These are phyloP conservation scores for Aspergillus hortae DNA, from an alignment of 2,329 filamentous ascomycete genomes.

Conservation along the genomic window DNA sequence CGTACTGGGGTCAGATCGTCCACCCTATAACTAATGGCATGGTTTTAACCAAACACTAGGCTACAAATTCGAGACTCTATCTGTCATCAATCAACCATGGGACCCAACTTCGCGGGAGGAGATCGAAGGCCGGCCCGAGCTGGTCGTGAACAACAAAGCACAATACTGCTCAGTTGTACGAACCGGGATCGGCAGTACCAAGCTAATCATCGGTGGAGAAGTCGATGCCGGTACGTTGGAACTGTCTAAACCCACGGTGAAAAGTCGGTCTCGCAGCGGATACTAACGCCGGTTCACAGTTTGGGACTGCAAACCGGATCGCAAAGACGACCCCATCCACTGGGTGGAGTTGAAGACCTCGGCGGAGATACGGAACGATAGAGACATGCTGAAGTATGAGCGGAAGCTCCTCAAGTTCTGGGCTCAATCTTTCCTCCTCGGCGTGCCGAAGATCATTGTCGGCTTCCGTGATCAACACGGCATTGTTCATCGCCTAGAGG, in stretches of 20 bases:
- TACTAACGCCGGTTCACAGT: conserved; percentile 46
- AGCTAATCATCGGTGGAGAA: conserved; percentile 82
- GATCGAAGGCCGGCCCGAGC: conserved; percentile 71
- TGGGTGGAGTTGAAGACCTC: conserved; percentile 96
- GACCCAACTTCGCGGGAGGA: conserved; percentile 66
- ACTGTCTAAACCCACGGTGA: no score
- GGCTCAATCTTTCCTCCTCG: conserved; percentile 92
- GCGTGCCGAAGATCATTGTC: conserved; percentile 86
- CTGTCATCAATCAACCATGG: conserved; percentile 72
- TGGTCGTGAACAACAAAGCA: conserved; percentile 79
- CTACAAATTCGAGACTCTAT: conserved; percentile 93
- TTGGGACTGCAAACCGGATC: conserved; percentile 74
- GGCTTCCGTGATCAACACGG: conserved; percentile 77
- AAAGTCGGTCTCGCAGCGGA: background rate
- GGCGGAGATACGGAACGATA: conserved; percentile 64
- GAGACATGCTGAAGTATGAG: conserved; percentile 73
- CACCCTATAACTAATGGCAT: background rate
- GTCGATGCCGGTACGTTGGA: conserved; percentile 72
- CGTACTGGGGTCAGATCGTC: conserved; percentile 70
- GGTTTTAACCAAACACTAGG: conserved; percentile 48
- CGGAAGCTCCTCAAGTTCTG: conserved; percentile 92
- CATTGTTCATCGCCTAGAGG: conserved; percentile 67
- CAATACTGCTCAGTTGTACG: conserved; percentile 95
- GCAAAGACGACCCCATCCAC: conserved; percentile 66
- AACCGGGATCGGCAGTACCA: conserved; percentile 74